A percentile compares a stretch with the other conserved stretches of the same genome.
Evolutionary conservation across 805 yeast genomes (phyloP).

Genomic region (Schwanniomyces vanrijiae): DNA sequence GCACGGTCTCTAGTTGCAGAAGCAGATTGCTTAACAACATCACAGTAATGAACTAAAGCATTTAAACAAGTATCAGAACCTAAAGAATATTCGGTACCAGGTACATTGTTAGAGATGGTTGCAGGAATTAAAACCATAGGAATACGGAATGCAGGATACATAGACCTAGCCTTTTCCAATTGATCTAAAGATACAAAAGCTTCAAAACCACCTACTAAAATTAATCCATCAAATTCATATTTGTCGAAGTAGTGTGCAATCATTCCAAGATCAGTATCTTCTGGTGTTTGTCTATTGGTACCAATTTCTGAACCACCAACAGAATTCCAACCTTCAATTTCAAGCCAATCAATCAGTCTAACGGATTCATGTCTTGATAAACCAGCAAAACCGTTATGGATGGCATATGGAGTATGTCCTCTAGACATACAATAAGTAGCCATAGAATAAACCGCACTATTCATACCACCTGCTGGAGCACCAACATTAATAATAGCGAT

Average conservation of each 20-base stretch:
- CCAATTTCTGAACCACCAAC: slow-evolving; percentile 97
- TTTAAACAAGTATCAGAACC: slow-evolving; percentile 97
- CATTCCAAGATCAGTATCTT: slow-evolving; percentile 76
- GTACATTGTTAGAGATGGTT: slow-evolving; percentile 95
- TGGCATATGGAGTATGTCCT: slow-evolving; percentile 90
- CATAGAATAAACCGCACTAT: slow-evolving; percentile 88
- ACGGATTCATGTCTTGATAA: slow-evolving; percentile 87
- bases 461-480: slow-evolving; percentile 97
- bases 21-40: slow-evolving; percentile 91
- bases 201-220: slow-evolving; percentile 95
- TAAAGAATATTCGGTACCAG: slow-evolving; percentile 96
- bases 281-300: slow-evolving; percentile 86
- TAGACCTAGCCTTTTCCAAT: slow-evolving; percentile 69
- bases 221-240: slow-evolving; percentile 81
- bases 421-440: slow-evolving; percentile 83
- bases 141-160: slow-evolving; percentile 89
- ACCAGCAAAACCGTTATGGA: slow-evolving; percentile 92
- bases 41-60: slow-evolving; percentile 88
- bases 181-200: slow-evolving; percentile 87
- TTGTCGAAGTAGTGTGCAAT: slow-evolving; percentile 93
- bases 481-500: slow-evolving; percentile 91
- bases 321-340: slow-evolving; percentile 84
- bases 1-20: slow-evolving; percentile 92
- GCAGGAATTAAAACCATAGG: slow-evolving; percentile 95
- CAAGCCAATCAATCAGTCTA: slow-evolving; percentile 72